phyloP scores from a whole-genome alignment of 192 early-diverging fungal species.

The Coemansia sp. region DNA sequence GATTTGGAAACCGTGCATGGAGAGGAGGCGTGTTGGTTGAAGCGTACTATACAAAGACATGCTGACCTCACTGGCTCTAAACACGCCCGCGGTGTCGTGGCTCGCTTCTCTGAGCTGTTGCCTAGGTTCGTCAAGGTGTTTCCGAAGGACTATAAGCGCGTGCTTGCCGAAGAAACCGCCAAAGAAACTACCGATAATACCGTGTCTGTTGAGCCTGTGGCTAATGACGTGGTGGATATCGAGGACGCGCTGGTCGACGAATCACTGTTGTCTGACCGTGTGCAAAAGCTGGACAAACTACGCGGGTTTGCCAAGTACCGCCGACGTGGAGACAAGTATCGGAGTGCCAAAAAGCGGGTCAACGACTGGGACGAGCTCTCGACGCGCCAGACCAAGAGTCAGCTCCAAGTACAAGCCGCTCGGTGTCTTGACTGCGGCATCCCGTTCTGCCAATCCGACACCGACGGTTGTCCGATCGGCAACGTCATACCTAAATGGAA shows the following conservation, averaged over 20 bases:
- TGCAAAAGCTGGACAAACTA: constrained; percentile 87
- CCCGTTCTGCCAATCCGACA: constrained; percentile 96
- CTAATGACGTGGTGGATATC: constrained; percentile 78
- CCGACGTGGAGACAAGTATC: constrained; percentile 85
- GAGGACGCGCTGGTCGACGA: constrained; percentile 90
- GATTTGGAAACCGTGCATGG: constrained; percentile 79
- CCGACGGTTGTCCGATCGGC: constrained; percentile 95
- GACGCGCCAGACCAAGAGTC: constrained; percentile 76
- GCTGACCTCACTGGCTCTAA: constrained; percentile 78
- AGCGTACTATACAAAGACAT: constrained; percentile 82
- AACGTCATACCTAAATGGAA: constrained; percentile 99
- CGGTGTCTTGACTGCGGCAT: constrained; percentile 99
- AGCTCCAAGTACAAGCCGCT: constrained; percentile 91
- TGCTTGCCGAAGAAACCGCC: constrained; percentile 69
- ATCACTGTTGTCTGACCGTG: constrained; percentile 69
- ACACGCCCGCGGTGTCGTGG: constrained; percentile 71
- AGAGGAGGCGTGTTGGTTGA: constrained; percentile 78
- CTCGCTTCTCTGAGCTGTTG: constrained; percentile 70
- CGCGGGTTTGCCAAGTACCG: constrained; percentile 95
- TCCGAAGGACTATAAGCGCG: constrained; percentile 88
- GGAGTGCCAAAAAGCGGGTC: constrained; percentile 78
- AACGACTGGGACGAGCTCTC: constrained; percentile 97
- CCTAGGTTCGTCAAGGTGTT: constrained; percentile 93
- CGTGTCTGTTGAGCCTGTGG: constrained; percentile 26
- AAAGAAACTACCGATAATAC: background rate